A percentile compares a stretch with the other conserved stretches of the same genome.
These are phyloP conservation scores for Irpex sp. DNA, from an alignment of 1,284 basidiomycete genomes.

Conservation along the genomic window DNA sequence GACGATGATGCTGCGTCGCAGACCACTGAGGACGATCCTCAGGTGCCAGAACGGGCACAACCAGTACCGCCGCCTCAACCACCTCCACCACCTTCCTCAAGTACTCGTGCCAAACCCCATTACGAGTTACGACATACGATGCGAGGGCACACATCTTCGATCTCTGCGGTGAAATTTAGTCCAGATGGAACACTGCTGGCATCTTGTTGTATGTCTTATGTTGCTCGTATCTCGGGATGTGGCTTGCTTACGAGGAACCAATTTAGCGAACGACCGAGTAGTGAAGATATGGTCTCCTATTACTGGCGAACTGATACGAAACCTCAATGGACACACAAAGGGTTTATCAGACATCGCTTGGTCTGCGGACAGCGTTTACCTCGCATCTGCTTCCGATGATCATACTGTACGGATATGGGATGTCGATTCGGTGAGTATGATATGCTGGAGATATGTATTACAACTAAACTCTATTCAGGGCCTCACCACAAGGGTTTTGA, in stretches of 20 bases:
- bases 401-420: constrained; percentile 84
- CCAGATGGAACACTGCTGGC: constrained; percentile 78
- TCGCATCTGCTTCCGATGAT: constrained; percentile 91
- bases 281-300: constrained; percentile 81
- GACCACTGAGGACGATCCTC: constrained; percentile 78
- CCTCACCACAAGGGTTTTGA: constrained; percentile 60
- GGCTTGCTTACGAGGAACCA: constrained; percentile 1
- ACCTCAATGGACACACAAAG: constrained; percentile 69
- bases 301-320: constrained; percentile 73
- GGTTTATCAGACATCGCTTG: constrained; percentile 89
- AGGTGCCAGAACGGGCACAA: constrained; percentile 57
- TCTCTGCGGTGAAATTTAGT: constrained; percentile 83
- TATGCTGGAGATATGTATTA: not conserved
- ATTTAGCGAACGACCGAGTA: constrained; percentile 65
- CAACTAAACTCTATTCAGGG: constrained; percentile 43
- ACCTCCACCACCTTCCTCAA: constrained; percentile 29
- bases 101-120: constrained; percentile 56
- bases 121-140: constrained; percentile 66
- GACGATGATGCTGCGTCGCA: constrained; percentile 78
- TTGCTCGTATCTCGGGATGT: not conserved
- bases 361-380: constrained; percentile 76
- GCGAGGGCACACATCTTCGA: constrained; percentile 69
- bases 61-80: constrained; percentile 31
- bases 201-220: constrained; percentile 60
- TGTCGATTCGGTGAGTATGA: constrained; percentile 62